phyloP scores from a whole-genome alignment of 106 monocot species.

The Apostasia shenzhenica region DNA sequence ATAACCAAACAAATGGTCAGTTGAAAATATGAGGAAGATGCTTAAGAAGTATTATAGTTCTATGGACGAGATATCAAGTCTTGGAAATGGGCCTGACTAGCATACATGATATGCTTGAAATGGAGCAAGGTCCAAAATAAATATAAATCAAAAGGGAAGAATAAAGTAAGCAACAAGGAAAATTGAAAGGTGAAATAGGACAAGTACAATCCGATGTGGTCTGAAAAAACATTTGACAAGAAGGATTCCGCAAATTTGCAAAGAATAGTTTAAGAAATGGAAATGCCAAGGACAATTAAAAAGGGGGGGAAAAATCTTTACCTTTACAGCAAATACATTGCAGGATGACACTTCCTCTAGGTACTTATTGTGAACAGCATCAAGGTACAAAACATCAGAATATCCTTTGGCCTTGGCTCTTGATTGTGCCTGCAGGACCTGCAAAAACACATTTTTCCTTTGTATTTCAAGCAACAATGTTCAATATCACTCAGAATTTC shows the following conservation, averaged over 20 bases:
- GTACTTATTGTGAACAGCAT: slow-evolving; percentile 68
- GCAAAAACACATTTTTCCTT: slow-evolving; percentile 1
- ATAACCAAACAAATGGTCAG: not conserved
- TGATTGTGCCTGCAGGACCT: slow-evolving; percentile 78
- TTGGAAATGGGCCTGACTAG: too few species aligned
- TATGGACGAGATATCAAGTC: too few species aligned
- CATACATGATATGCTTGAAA: too few species aligned
- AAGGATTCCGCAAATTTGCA: not conserved
- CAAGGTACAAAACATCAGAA: slow-evolving; percentile 91
- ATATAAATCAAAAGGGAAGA: not conserved
- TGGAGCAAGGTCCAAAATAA: not conserved
- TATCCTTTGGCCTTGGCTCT: slow-evolving; percentile 76
- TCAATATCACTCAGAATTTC: not conserved
- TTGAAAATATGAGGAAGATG: not conserved
- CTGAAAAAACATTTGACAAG: not conserved
- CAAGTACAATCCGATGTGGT: not conserved
- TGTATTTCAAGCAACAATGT: not conserved
- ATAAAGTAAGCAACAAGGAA: too few species aligned
- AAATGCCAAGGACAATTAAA: not conserved
- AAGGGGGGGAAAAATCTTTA: not conserved
- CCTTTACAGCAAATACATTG: slow-evolving; percentile 92
- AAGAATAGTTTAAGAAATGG: slow-evolving; percentile 2
- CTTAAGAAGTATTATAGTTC: too few species aligned
- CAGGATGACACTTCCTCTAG: slow-evolving; percentile 90
- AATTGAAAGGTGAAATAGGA: not conserved